Evolutionary conservation across 2,329 filamentous ascomycete genomes (phyloP), one percentile per base, ranked within the genome.

Genomic region (Alternaria arborescens): DNA sequence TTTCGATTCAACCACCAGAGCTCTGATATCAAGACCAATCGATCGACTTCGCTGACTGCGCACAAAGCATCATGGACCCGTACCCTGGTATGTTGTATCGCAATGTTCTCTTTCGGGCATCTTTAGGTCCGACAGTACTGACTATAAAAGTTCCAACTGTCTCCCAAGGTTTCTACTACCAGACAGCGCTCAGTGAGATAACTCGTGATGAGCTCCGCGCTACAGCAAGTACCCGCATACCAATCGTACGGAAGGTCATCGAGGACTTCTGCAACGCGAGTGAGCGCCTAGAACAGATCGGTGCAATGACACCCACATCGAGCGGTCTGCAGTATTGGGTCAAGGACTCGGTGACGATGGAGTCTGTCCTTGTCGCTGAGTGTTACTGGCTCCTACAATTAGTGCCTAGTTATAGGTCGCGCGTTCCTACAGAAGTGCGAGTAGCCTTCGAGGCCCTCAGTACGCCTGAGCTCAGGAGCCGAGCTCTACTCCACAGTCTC

Each of bases 211-310:
- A 16, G 20, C 46, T 48, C 18, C 46, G 46, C 46, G 20, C 30
- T 14, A 16, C 20, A 16, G 46, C 46, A 11, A 3, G 3, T 1
- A 24, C 30, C 46, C 30, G 24, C 30, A 7, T 4, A 18, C 2
- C 30, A 18, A n/a, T n/a, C 4, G 18, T 12, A 12, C 30, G 8
- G 16, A 32, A 24, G 46, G 32, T 48, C 30, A 48, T 48, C 30
- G 32, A 36, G 30, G 46, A 48, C 46, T 34, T 48, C 7, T 48
- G 30, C 46, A 34, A 48, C 46, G n/a, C 18, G 46, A 48, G 46
- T 18, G 46, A 48, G 46, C 46, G 46, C 18, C 46, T 48, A 5
- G 46, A 48, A 18, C 46, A 36, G 18, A 48, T 48, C 12, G 14
- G 30, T 14, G 20, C 46, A 10, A 48, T 48, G 46, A 12, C 0